A percentile compares a stretch with the other conserved stretches of the same genome.
Evolutionary conservation across 768 basidiomycete species (phyloP).

Genomic region (Coprinopsis sp.): DNA sequence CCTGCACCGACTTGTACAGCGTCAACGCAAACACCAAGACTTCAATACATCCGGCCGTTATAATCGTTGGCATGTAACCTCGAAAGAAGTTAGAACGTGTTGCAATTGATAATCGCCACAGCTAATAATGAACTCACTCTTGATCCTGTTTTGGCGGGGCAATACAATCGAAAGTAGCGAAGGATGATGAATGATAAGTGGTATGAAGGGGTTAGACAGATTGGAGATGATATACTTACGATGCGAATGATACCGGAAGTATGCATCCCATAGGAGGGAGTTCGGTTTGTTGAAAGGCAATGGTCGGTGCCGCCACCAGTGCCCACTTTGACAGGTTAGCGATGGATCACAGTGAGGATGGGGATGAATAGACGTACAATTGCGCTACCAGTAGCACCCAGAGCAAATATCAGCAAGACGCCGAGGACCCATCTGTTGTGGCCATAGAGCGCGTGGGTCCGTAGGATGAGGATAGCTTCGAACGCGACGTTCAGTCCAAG

Average conservation of each 20-base stretch:
- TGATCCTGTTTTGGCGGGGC: not conserved
- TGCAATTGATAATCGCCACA: too few relatives aligned
- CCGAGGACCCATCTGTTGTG: slow-evolving; percentile 24
- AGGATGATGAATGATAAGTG: not conserved
- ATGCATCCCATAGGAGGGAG: slow-evolving; percentile 6
- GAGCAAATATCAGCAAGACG: slow-evolving; percentile 19
- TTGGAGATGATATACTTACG: not conserved
- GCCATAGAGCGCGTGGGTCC: slow-evolving; percentile 39
- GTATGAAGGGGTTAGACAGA: not conserved
- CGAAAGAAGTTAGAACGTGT: not conserved
- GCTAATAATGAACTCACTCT: too few relatives aligned
- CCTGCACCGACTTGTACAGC: slow-evolving; percentile 29
- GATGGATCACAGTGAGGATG: not conserved
- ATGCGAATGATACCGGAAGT: not conserved
- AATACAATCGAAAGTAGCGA: not conserved
- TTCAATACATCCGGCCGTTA: slow-evolving; percentile 29
- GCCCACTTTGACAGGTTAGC: not conserved
- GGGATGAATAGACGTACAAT: slow-evolving; percentile 14
- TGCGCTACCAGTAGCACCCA: slow-evolving; percentile 25
- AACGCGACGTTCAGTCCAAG: not conserved
- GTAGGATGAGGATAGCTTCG: slow-evolving; percentile 33
- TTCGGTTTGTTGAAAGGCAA: not conserved
- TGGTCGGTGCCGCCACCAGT: not conserved
- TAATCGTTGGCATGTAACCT: slow-evolving; percentile 8
- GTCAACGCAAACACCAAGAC: slow-evolving; percentile 39